These are phyloP conservation scores for Centaurea solstitialis DNA, from an alignment of 129 eudicot genomes.

Conservation along the genomic window DNA sequence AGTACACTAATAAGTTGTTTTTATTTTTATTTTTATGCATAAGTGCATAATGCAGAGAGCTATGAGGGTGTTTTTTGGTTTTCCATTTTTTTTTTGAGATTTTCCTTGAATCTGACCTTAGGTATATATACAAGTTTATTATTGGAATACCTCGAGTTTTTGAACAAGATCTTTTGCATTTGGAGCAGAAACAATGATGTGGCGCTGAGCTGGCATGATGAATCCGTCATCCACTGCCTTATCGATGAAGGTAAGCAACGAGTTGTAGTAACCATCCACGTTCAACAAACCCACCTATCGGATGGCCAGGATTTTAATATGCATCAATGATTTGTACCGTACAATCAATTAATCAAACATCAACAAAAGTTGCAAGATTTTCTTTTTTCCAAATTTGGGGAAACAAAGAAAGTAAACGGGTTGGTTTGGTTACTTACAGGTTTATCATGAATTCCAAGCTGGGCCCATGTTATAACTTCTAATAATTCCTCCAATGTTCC, in stretches of 20 bases:
- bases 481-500: slow-evolving; percentile 69
- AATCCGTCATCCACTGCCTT: slow-evolving; percentile 70
- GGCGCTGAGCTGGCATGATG: slow-evolving; percentile 61
- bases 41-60: too few species aligned
- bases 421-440: slow-evolving; percentile 46
- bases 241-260: slow-evolving; percentile 54
- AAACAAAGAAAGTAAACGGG: slow-evolving; percentile 4
- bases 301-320: not conserved
- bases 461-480: slow-evolving; percentile 74
- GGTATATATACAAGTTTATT: too few species aligned
- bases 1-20: too few species aligned
- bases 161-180: slow-evolving; percentile 49
- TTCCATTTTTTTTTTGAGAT: too few species aligned
- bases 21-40: too few species aligned
- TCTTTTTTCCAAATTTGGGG: slow-evolving; percentile 19
- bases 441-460: slow-evolving; percentile 70
- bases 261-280: slow-evolving; percentile 62
- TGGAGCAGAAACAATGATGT: slow-evolving; percentile 56
- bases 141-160: slow-evolving; percentile 51
- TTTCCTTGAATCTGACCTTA: too few species aligned
- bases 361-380: not conserved
- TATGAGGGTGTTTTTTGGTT: too few species aligned
- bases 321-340: not conserved
- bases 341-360: not conserved
- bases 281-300: slow-evolving; percentile 64